Evolutionary conservation across 371 early-diverging fungal species (phyloP), one percentile per base, ranked within the genome.

Genomic region (Rhizomucor pusillus): DNA sequence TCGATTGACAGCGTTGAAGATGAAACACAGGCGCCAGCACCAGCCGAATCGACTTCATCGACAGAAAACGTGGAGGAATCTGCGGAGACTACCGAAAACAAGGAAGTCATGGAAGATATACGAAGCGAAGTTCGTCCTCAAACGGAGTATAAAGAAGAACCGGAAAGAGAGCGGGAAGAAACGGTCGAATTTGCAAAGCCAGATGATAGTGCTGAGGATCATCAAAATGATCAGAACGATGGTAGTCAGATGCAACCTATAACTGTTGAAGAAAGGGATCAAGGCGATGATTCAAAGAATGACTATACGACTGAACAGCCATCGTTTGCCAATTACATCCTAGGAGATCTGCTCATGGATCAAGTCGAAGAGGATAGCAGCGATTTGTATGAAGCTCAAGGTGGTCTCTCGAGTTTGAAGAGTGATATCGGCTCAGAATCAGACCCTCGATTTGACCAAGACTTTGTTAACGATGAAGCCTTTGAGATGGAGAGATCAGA

Each of bases 361-460:
- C 50, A 47, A 19, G 43, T 36, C 16, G 43, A 52, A 29, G 43
- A 46, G 16, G 48, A 33, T 41, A 41, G 40, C 25, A 51, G 41
- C 23, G 52, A 47, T 18, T 24, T 44, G 39, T 19, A 29, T 36
- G 63, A 63, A 12, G 58, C 29, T 18, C 50, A 49, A 14, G 50
- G 60, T 16, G 53, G 54, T 2, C 23, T 60, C 12, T 49, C 57
- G 12, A 60, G 48, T 29, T 22, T 69, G 19, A 69, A 71, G 33
- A 62, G 63, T 35, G 57, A 60, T 33, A 52, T 69, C 9, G 58
- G 61, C 19, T 64, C 63, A 6, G 69, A 62, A 34, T 64, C 65
- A 47, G 66, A 70, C 36, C 52, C 44, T 40, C 29, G 60, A 57
- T 36, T 46, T 25, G 29, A 37, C 20, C 29, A 33, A 16, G 11